Percentiles rank a stretch among this genome's conserved stretches.
These are phyloP conservation scores for Solanum hybrid DNA, from an alignment of 305 asterid species.

Conservation along the genomic window DNA sequence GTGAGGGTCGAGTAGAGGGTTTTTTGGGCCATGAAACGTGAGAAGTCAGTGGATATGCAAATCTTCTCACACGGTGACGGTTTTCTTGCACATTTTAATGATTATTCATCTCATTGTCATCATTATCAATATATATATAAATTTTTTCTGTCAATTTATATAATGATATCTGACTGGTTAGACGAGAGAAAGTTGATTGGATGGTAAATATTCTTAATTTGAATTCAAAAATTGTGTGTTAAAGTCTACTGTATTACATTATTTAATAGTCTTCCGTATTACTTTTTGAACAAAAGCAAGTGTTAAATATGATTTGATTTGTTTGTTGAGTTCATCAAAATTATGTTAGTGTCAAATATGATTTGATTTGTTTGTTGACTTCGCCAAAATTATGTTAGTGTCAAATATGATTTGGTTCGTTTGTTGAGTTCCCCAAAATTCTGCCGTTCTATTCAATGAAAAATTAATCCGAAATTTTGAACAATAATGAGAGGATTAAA, in stretches of 20 bases:
- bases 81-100: not conserved
- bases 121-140: not conserved
- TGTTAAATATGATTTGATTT: too few species aligned
- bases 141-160: not conserved
- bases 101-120: not conserved
- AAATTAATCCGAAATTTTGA: fast-evolving
- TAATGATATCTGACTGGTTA: not conserved
- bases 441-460: not conserved
- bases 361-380: not conserved
- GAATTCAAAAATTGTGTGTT: too few species aligned
- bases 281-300: too few species aligned
- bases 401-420: not conserved
- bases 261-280: too few species aligned
- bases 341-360: too few species aligned
- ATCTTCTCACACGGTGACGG: not conserved
- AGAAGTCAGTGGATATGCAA: not conserved
- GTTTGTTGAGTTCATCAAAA: too few species aligned
- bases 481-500: not conserved
- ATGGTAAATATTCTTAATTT: not conserved
- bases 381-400: not conserved
- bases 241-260: too few species aligned
- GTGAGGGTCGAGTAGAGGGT: not conserved
- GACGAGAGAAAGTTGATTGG: too few species aligned
- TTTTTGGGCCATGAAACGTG: not conserved
- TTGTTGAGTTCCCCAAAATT: not conserved